A percentile compares a stretch with the other conserved stretches of the same genome.
phyloP scores from a whole-genome alignment of 768 basidiomycete species.

The Lactarius pseudohatsudake region DNA sequence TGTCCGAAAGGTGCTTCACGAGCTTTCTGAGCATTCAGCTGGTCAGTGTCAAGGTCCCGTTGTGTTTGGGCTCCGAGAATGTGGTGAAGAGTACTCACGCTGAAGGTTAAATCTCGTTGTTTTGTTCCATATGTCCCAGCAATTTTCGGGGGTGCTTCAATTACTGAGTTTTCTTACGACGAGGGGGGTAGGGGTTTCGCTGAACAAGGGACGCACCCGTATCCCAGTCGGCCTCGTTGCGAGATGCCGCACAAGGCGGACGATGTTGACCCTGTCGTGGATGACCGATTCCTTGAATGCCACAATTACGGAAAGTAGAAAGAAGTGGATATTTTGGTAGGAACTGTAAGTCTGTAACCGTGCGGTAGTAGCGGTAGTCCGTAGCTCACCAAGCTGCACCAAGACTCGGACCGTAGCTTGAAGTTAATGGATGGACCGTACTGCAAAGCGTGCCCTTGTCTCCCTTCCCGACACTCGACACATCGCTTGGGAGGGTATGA shows the following conservation, averaged over 20 bases:
- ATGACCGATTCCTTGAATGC: constrained; percentile 23
- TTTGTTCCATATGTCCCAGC: constrained; percentile 15
- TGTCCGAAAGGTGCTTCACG: constrained; percentile 43
- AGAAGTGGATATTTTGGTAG: no score
- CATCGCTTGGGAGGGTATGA: no score
- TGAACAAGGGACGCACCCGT: constrained; percentile 41
- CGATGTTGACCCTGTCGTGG: constrained; percentile 71
- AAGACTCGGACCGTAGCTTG: no score
- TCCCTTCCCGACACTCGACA: no score
- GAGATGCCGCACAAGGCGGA: constrained; percentile 53
- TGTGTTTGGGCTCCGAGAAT: not conserved
- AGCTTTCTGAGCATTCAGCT: constrained; percentile 41
- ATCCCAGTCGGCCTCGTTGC: constrained; percentile 42
- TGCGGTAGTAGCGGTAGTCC: no score
- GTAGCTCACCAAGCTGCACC: no score
- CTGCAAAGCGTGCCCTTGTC: no score
- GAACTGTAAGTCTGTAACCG: no score
- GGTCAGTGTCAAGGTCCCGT: constrained; percentile 17
- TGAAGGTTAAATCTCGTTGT: constrained; percentile 11
- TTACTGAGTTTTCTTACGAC: constrained; percentile 7
- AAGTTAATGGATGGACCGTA: no score
- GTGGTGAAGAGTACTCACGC: constrained; percentile 6
- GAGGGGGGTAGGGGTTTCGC: no score
- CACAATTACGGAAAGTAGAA: no score
- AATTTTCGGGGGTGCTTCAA: constrained; percentile 21